phyloP scores from a whole-genome alignment of 768 basidiomycete genomes.

The Termitomyces titanicus region DNA sequence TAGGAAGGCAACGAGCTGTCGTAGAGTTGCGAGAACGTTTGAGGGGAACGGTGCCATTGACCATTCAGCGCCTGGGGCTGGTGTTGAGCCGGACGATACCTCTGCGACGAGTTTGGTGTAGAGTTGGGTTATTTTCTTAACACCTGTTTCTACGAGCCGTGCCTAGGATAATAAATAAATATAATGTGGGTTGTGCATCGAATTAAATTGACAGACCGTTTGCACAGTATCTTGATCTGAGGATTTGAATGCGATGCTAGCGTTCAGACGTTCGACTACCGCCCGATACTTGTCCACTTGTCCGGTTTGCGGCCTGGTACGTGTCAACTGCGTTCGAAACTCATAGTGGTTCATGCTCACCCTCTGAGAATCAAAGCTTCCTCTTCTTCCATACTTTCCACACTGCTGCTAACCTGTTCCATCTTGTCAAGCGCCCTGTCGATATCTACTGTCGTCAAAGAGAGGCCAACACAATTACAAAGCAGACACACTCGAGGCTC shows the following conservation, averaged over 20 bases:
- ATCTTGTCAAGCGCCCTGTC: slow-evolving; percentile 76
- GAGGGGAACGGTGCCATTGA: slow-evolving; percentile 52
- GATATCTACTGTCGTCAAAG: slow-evolving; percentile 51
- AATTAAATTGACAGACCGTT: slow-evolving; percentile 34
- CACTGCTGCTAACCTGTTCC: slow-evolving; percentile 71
- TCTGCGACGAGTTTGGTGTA: slow-evolving; percentile 90
- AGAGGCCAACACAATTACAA: background rate
- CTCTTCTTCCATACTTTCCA: slow-evolving; percentile 73
- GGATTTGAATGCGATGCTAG: slow-evolving; percentile 72
- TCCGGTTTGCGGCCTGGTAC: slow-evolving; percentile 62
- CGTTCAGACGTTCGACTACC: slow-evolving; percentile 73
- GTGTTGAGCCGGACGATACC: slow-evolving; percentile 74
- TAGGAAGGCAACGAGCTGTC: slow-evolving; percentile 64
- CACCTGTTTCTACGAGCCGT: slow-evolving; percentile 78
- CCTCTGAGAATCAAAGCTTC: slow-evolving; percentile 78
- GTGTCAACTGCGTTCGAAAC: slow-evolving; percentile 1
- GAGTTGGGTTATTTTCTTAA: slow-evolving; percentile 75
- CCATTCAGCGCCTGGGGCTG: slow-evolving; percentile 55
- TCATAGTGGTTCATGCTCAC: slow-evolving; percentile 33
- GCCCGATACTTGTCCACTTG: slow-evolving; percentile 67
- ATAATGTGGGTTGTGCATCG: background rate
- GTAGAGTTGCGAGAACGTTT: slow-evolving; percentile 47
- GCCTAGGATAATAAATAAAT: slow-evolving; percentile 31
- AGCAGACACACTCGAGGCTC: slow-evolving; percentile 62
- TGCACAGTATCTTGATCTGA: slow-evolving; percentile 52